Conservation (phyloP, 805 yeast genomes). For the Teunomyces gatunensis region DNA sequence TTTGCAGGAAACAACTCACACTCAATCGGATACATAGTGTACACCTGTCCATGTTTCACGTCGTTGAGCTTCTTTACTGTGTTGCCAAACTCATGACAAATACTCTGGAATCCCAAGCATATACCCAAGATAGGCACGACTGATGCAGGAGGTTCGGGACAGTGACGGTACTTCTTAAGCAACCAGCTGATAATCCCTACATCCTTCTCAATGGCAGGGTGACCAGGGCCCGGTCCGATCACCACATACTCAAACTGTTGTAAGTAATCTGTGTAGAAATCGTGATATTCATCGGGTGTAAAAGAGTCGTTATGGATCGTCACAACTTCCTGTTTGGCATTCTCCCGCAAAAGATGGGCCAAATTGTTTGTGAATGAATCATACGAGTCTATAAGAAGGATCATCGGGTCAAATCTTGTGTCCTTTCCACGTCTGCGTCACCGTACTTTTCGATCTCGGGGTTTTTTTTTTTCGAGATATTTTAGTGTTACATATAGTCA, state of each 20-base stretch:
- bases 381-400: constrained; percentile 84
- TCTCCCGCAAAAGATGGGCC: constrained; percentile 53
- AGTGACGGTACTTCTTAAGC: constrained; percentile 19
- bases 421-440: background rate
- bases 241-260: constrained; percentile 68
- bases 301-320: constrained; percentile 66
- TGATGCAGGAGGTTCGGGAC: constrained; percentile 5
- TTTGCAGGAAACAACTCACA: constrained; percentile 10
- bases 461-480: background rate
- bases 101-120: constrained; percentile 87
- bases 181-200: constrained; percentile 74
- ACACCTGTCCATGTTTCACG: constrained; percentile 86
- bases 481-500: background rate
- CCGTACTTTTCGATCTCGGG: background rate
- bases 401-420: constrained; percentile 26
- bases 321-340: constrained; percentile 49
- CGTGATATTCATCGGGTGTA: constrained; percentile 23
- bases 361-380: constrained; percentile 93
- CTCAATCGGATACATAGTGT: constrained; percentile 45
- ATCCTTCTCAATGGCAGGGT: constrained; percentile 62
- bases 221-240: constrained; percentile 98
- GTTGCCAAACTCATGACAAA: constrained; percentile 65
- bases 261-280: constrained; percentile 42
- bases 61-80: constrained; percentile 48
- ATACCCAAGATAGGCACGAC: constrained; percentile 77